Conservation (phyloP, 164 flowering plant genomes). For the Paratinospora sagittata region DNA sequence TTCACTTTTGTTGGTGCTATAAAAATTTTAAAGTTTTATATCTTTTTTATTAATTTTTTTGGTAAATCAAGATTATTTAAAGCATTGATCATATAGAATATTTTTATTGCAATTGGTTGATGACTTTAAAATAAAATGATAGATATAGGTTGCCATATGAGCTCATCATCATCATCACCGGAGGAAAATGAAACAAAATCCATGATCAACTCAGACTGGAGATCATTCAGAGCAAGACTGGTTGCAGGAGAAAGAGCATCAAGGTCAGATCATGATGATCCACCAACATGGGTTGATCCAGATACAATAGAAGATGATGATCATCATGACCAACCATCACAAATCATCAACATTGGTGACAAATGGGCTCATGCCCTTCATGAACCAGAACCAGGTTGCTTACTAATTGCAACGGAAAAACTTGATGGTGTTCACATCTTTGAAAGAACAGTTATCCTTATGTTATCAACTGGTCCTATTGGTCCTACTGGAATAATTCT, state of each 20-base stretch:
- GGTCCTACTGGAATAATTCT: conserved; percentile 89
- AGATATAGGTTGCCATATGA: conserved; percentile 39
- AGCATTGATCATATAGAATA: not conserved
- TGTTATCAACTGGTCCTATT: conserved; percentile 56
- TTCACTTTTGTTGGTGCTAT: too few relatives aligned
- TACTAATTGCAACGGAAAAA: conserved; percentile 81
- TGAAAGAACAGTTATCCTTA: conserved; percentile 70
- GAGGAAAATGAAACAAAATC: conserved; percentile 31
- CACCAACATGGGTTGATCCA: conserved; percentile 25
- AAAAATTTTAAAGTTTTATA: too few relatives aligned
- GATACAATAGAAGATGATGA: conserved; percentile 25
- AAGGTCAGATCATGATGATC: conserved; percentile 18
- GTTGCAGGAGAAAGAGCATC: conserved; percentile 43
- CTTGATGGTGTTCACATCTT: conserved; percentile 95
- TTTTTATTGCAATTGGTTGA: too few relatives aligned
- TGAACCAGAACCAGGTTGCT: conserved; percentile 83
- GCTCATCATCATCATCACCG: conserved; percentile 22
- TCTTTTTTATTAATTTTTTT: too few relatives aligned
- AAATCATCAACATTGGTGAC: conserved; percentile 24
- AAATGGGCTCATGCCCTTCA: conserved; percentile 77
- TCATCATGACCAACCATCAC: conserved; percentile 12
- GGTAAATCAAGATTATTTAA: too few relatives aligned
- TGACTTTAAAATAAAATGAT: too few relatives aligned
- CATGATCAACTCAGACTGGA: conserved; percentile 47
- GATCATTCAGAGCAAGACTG: conserved; percentile 75